Evolutionary conservation across 352 stramenopile genomes (phyloP).

Genomic region (Pythium apleroticum): DNA sequence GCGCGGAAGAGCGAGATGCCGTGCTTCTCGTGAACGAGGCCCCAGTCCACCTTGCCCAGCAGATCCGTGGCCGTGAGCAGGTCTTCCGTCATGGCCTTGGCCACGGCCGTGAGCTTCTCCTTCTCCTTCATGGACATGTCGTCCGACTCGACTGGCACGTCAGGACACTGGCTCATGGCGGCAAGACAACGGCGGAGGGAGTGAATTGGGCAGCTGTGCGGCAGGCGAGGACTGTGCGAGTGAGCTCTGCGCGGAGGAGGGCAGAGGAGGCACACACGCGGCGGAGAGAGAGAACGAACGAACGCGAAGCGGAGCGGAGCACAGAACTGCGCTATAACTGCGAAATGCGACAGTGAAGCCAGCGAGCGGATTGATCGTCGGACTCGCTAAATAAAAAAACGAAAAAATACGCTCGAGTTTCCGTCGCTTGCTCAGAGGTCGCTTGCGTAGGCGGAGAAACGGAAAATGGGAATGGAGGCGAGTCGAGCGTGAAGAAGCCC

Average conservation of each 20-base stretch:
- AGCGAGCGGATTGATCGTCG: neutral
- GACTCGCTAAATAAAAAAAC: slow-evolving; percentile 16
- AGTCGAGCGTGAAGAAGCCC: slow-evolving; percentile 1
- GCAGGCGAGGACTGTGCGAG: slow-evolving; percentile 1
- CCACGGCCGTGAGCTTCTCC: slow-evolving; percentile 65
- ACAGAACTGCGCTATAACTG: neutral
- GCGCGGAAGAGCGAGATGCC: slow-evolving; percentile 82
- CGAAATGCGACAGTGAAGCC: slow-evolving; percentile 1
- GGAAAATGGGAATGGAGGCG: slow-evolving; percentile 13
- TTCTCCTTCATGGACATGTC: slow-evolving; percentile 56
- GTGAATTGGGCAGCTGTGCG: neutral
- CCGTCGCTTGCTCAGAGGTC: slow-evolving; percentile 6
- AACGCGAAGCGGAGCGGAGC: neutral
- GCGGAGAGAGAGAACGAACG: neutral
- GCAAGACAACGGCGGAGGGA: neutral
- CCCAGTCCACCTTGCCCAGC: slow-evolving; percentile 69
- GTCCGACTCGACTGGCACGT: slow-evolving; percentile 23
- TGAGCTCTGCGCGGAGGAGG: neutral
- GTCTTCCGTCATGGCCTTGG: slow-evolving; percentile 81
- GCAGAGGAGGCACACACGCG: neutral
- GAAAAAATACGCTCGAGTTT: slow-evolving; percentile 10
- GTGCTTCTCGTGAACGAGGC: slow-evolving; percentile 77
- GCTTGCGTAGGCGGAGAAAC: slow-evolving; percentile 17
- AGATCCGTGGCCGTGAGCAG: slow-evolving; percentile 77
- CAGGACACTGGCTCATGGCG: slow-evolving; percentile 11